Conservation (phyloP, 768 basidiomycete genomes). For the Candolleomyces eurysporus region DNA sequence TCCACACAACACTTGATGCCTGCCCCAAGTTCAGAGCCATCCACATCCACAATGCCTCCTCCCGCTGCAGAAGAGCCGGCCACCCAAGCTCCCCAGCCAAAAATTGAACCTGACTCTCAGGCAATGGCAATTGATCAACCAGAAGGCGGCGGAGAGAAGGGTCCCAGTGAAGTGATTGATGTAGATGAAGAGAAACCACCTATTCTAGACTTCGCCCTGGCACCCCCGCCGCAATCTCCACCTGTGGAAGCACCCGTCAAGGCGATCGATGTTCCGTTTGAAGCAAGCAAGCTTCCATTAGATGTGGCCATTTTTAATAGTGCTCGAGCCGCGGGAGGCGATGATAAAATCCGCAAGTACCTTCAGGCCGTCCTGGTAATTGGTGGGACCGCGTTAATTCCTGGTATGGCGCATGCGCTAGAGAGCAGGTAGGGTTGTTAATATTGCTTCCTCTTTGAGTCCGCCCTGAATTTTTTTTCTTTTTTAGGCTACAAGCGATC, state of each 20-base stretch:
- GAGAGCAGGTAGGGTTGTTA: conserved; percentile 69
- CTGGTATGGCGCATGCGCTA: conserved; percentile 81
- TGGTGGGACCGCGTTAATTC: conserved; percentile 78
- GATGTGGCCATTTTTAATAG: conserved; percentile 94
- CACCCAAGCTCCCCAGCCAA: conserved; percentile 14
- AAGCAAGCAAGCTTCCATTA: conserved; percentile 86
- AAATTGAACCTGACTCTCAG: conserved; percentile 22
- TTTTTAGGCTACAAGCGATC: conserved; percentile 71
- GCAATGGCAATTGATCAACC: conserved; percentile 22
- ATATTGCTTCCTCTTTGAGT: not conserved
- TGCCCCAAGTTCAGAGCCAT: conserved; percentile 10
- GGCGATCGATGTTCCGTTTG: conserved; percentile 72
- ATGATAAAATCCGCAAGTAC: conserved; percentile 88
- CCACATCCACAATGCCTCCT: conserved; percentile 14
- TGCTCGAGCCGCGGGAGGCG: conserved; percentile 80
- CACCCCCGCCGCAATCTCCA: conserved; percentile 28
- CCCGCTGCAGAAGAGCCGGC: conserved; percentile 19
- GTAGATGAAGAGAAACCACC: conserved; percentile 37
- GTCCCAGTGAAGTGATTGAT: conserved; percentile 47
- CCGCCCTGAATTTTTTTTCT: conserved; percentile 1
- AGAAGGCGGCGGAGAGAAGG: conserved; percentile 19
- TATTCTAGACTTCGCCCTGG: not conserved
- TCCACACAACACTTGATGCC: conserved; percentile 81
- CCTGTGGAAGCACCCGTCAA: conserved; percentile 9
- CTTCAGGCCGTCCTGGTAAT: conserved; percentile 85